Evolutionary conservation across 192 early-diverging fungal genomes (phyloP), one percentile per base, ranked within the genome.

Genomic region (Entophlyctis luteolus): DNA sequence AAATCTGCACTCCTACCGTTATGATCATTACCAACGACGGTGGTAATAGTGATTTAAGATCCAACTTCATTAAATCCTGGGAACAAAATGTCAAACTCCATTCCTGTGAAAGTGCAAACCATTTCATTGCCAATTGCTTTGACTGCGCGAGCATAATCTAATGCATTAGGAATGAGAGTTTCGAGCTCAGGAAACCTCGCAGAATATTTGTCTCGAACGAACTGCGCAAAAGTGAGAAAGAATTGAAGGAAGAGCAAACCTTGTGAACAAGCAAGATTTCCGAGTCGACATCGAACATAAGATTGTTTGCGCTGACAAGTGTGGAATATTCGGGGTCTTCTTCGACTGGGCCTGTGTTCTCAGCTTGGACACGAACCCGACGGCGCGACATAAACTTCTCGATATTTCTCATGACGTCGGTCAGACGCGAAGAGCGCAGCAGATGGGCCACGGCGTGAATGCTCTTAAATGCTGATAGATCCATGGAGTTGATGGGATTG

Each of bases 131-230:
- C 93, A 62, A 95, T 94, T 25, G 69, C 50, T 52, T 81, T 88
- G 10, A 97, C 92, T 0, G 91, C 86, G 6, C 88, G 79, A 20
- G 92, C 89, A 80, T 95, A 99, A 60, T 95, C 94, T 4, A 92
- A 69, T 0, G 96, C 87, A 58, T 90, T 90, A 1, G 81, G 86
- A 5, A 99, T 86, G n/a, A 99, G 78, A 14, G 86, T 84, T 75
- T 95, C 93, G 4, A 99, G 81, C 71, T 96, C 96, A 0, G 95
- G 93, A 66, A 99, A 97, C 33, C 87, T 85, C 46, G 81, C 70
- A 31, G 86, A 88, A 75, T 95, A 99, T 56, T 91, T 90, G 74
- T 99, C 95, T n/a, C 87, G 56, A 50, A 95, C 87, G 71, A 86
- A 94, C 88, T 92, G 71, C 20, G 31, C 36, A 46, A 2, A 32